Conservation (phyloP, 2,329 filamentous ascomycete species). For the Cordyceps cicadae region DNA sequence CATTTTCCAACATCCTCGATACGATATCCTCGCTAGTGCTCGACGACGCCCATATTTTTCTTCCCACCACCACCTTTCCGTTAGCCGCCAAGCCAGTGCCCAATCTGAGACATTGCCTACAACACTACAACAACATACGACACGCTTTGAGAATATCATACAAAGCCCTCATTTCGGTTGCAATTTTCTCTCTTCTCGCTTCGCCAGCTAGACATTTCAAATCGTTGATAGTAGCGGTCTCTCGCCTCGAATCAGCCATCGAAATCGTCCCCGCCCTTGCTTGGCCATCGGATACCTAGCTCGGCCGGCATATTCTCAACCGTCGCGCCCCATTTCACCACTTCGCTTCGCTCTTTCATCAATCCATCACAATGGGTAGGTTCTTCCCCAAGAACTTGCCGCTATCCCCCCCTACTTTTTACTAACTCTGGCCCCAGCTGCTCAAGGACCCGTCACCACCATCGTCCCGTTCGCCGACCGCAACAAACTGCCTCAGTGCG, state of each 20-base stretch:
- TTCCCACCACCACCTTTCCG: neutral
- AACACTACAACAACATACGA: conserved; percentile 5
- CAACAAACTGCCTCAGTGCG: conserved; percentile 51
- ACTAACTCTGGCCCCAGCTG: neutral
- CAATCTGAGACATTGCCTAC: conserved; percentile 5
- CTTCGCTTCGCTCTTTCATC: neutral
- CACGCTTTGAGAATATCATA: neutral
- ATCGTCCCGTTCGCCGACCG: conserved; percentile 45
- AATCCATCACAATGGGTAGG: conserved; percentile 9
- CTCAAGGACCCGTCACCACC: conserved; percentile 30
- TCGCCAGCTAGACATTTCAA: neutral
- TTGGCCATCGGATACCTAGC: no score
- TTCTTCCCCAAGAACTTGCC: no score
- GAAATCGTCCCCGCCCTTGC: neutral
- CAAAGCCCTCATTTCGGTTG: neutral
- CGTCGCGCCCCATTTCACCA: neutral
- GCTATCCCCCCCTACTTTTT: neutral
- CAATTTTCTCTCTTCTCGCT: neutral
- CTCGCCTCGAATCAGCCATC: neutral
- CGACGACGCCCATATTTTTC: neutral
- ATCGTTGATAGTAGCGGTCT: neutral
- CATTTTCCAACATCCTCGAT: neutral
- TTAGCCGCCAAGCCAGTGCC: neutral
- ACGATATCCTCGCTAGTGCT: neutral
- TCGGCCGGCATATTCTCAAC: neutral